Conservation (phyloP, 768 basidiomycete species). For the Amanita muscaria region DNA sequence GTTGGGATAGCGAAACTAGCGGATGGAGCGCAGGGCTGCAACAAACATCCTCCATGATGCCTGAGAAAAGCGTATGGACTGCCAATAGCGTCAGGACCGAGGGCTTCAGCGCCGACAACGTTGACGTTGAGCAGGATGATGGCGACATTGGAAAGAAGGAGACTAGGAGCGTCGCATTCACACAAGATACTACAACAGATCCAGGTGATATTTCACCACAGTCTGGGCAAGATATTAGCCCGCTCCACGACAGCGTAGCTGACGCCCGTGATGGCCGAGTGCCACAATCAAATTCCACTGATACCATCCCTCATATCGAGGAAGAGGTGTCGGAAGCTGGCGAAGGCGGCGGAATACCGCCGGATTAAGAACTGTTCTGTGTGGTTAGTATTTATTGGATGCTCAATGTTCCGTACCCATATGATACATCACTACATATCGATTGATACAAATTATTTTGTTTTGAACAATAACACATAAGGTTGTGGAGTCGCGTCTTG, state of each 20-base stretch:
- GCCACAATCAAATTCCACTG: not conserved
- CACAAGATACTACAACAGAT: not conserved
- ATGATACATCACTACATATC: not conserved
- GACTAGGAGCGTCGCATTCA: not conserved
- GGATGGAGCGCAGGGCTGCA: conserved; percentile 77
- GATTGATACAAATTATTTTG: no score
- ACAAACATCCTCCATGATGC: conserved; percentile 33
- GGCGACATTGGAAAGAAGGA: conserved; percentile 7
- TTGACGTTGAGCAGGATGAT: conserved; percentile 23
- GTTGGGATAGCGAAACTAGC: conserved; percentile 88
- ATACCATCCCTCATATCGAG: not conserved
- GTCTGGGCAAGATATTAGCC: not conserved
- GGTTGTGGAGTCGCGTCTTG: not conserved
- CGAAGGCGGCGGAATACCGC: not conserved
- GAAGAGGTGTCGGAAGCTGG: not conserved
- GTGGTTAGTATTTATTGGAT: no score
- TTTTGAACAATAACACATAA: not conserved
- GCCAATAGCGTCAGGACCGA: conserved; percentile 54
- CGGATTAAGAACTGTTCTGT: no score
- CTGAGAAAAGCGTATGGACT: conserved; percentile 54
- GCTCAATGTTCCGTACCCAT: not conserved
- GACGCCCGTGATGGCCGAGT: no score
- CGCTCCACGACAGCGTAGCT: not conserved
- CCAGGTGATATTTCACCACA: not conserved
- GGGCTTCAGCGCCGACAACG: conserved; percentile 41